Base-by-base conservation (phyloP, 202 grass and related monocot genomes). In the Cymbopogon flexuosus region DNA sequence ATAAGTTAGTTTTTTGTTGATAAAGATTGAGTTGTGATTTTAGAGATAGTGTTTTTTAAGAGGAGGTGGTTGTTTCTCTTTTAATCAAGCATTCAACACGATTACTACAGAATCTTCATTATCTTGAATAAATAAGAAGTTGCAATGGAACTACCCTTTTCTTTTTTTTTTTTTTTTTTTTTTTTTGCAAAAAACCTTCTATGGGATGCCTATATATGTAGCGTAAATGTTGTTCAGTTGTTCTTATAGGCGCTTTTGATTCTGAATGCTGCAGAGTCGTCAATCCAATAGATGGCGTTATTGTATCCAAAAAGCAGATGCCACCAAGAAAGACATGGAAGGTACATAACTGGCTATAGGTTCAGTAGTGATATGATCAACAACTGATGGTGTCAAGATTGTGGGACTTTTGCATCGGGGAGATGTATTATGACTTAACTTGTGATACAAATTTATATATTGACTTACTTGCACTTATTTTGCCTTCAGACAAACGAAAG, bases 281-380 rank as follows among this genome's bases (percentile, higher is more conserved):
- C 42, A 87, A 92, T 84, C 90, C 91, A 87, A 59, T 92, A 64
- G 94, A 90, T n/a, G 88, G 81, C 49, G 81, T 82, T 16, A 86
- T 85, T 84, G 78, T 92, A 31, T 90, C 92, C 64, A 87, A 87
- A 60, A 94, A 93, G 84, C 93, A 97, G 81, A 82, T 89, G 78
- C 82, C 90, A 78, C 89, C 88, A 88, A 86, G 63, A 81, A 97
- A 94, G 69, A 77, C 84, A 84, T 97, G 94, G 94, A 97, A 92
- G 94, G 94, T 97, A 87, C 34, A 87, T 80, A 65, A 59, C 30
- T 37, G 47, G 77, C 62, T 84, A 68, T 22, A 74, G 43, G 41
- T 57, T 68, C 22, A 76, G 59, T 79, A 79, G 22, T 51, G 60
- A 84, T 69, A 63, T 80, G 76, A 24, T 68, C 58, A 57, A 62